Base-by-base conservation (phyloP, 108 stramenopile genomes). In the Seminavis robusta region DNA sequence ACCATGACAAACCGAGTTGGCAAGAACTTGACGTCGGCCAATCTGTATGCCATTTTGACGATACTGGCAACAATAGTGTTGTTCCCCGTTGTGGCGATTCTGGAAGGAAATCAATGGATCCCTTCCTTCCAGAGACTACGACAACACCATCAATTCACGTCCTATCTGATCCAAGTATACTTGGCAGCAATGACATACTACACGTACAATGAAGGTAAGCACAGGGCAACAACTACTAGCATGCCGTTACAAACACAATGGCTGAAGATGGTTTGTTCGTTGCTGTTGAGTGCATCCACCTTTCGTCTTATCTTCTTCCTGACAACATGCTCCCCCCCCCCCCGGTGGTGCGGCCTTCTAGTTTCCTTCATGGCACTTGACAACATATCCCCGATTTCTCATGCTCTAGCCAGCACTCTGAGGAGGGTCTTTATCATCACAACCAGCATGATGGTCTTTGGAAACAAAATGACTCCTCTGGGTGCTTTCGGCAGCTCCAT, bases 191-290 rank as follows among this genome's bases (percentile, higher is more conserved):
- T 86, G 2, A 64, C 65, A 40, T 86, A 81, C 57, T 86, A 86
- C 52, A 50, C 69, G 30, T 85, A 85, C 78, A 85, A 85, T 27
- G 84, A 85, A 59, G n/a, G n/a, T n/a, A n/a, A n/a, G n/a, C n/a
- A n/a, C n/a, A n/a, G n/a, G n/a, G n/a, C n/a, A n/a, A n/a, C n/a
- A n/a, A n/a, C n/a, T n/a, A n/a, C n/a, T n/a, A n/a, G n/a, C n/a
- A n/a, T n/a, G n/a, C n/a, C n/a, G n/a, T n/a, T n/a, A n/a, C n/a
- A n/a, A n/a, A n/a, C n/a, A n/a, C n/a, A n/a, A n/a, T n/a, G n/a
- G n/a, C n/a, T n/a, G n/a, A n/a, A n/a, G n/a, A n/a, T n/a, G n/a
- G n/a, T n/a, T n/a, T n/a, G n/a, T n/a, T n/a, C n/a, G n/a, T n/a
- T n/a, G n/a, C n/a, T n/a, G n/a, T n/a, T n/a, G n/a, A n/a, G n/a